These are phyloP conservation scores for Zygoascus sp. DNA, from an alignment of 1,139 yeast genomes.

Conservation along the genomic window DNA sequence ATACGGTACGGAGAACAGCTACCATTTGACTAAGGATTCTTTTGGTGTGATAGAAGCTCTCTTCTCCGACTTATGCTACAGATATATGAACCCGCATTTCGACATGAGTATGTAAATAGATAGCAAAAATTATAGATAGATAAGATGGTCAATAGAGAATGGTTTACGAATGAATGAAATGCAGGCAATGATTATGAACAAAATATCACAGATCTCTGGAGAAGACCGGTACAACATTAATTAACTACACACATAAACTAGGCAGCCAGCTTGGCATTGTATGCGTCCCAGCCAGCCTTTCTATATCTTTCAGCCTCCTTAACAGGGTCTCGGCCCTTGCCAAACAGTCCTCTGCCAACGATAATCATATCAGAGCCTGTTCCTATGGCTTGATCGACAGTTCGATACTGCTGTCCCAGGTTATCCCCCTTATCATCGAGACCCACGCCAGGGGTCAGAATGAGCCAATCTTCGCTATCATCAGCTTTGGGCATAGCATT, in stretches of 20 bases:
- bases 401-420: conserved; percentile 93
- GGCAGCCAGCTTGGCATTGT: conserved; percentile 32
- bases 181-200: too few relatives aligned
- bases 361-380: conserved; percentile 91
- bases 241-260: too few relatives aligned
- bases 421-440: conserved; percentile 96
- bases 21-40: neutral
- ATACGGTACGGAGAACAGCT: conserved; percentile 33
- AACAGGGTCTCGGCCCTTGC: conserved; percentile 89
- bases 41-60: too few relatives aligned
- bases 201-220: too few relatives aligned
- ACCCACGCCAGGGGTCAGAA: conserved; percentile 98
- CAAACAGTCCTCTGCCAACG: conserved; percentile 95
- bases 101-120: too few relatives aligned
- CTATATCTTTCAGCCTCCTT: conserved; percentile 85
- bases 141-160: too few relatives aligned
- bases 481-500: conserved; percentile 70
- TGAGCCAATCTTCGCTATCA: conserved; percentile 72
- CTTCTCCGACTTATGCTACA: too few relatives aligned
- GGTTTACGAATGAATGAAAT: too few relatives aligned
- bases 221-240: too few relatives aligned
- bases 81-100: too few relatives aligned
- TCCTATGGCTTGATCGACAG: conserved; percentile 76
- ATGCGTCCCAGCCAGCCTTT: conserved; percentile 93
- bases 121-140: too few relatives aligned